These are phyloP conservation scores for Exophiala spinifera DNA, from an alignment of 2,329 filamentous ascomycete species.

Conservation along the genomic window DNA sequence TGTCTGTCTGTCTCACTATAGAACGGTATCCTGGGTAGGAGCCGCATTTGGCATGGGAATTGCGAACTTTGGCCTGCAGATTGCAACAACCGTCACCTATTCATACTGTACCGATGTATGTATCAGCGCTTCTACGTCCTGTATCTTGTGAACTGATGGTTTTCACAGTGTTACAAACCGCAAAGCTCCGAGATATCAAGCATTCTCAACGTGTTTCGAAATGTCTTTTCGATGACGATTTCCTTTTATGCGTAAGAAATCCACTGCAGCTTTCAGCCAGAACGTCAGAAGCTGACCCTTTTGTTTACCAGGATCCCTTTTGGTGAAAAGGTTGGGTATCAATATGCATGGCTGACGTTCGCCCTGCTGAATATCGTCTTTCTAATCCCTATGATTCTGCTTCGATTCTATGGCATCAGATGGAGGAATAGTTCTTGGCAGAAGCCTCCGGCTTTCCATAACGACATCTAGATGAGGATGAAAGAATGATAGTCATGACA, in stretches of 20 bases:
- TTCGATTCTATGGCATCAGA: conserved; percentile 28
- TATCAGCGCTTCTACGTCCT: not conserved
- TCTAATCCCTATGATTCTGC: conserved; percentile 28
- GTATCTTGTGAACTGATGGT: not conserved
- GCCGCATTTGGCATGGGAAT: conserved; percentile 39
- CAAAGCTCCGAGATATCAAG: conserved; percentile 37
- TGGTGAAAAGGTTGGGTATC: conserved; percentile 30
- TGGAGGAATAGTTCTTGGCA: conserved; percentile 24
- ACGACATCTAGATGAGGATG: conserved; percentile 6
- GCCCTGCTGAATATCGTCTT: conserved; percentile 31
- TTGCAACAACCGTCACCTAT: conserved; percentile 37
- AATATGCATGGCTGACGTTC: conserved; percentile 34
- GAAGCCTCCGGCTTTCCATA: conserved; percentile 16
- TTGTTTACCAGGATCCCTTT: conserved; percentile 28
- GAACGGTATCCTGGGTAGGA: conserved; percentile 34
- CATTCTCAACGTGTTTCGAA: conserved; percentile 36
- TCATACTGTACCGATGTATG: conserved; percentile 36
- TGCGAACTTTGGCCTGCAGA: conserved; percentile 36
- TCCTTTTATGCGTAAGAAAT: conserved; percentile 33
- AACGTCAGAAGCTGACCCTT: not conserved
- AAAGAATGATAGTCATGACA: not conserved
- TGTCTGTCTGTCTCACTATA: conserved; percentile 30
- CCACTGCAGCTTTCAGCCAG: not conserved
- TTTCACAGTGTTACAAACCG: conserved; percentile 34
- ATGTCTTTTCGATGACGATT: conserved; percentile 35